Evolutionary conservation across 2,329 filamentous ascomycete genomes (phyloP).

Genomic region (Fusarium annulatum): DNA sequence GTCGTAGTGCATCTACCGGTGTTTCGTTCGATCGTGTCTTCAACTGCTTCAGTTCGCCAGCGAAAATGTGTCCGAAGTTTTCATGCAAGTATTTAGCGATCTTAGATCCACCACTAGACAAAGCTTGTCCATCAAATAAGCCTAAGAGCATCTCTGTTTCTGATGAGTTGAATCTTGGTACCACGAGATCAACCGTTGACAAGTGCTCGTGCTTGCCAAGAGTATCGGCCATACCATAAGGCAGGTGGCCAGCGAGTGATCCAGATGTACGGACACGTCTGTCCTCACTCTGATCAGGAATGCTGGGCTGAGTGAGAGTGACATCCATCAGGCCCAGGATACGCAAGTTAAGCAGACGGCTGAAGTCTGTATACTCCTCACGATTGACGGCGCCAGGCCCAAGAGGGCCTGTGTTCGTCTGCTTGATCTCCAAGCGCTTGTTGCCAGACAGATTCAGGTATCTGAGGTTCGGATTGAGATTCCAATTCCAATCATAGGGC

Average conservation of each 20-base stretch:
- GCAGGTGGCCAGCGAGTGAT: constrained; percentile 88
- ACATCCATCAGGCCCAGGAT: constrained; percentile 98
- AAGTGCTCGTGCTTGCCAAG: constrained; percentile 93
- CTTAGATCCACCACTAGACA: constrained; percentile 90
- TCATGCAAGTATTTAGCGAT: constrained; percentile 97
- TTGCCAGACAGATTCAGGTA: constrained; percentile 98
- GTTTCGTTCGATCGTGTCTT: constrained; percentile 76
- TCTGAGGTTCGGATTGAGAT: constrained; percentile 93
- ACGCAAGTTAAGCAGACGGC: constrained; percentile 81
- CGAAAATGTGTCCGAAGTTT: constrained; percentile 89
- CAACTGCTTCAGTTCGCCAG: constrained; percentile 80
- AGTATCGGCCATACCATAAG: constrained; percentile 98
- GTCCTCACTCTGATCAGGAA: constrained; percentile 95
- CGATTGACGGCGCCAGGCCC: constrained; percentile 65
- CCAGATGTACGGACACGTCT: constrained; percentile 95
- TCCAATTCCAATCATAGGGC: constrained; percentile 99
- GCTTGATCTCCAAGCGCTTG: constrained; percentile 91
- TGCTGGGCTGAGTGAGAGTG: constrained; percentile 90
- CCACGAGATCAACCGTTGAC: constrained; percentile 94
- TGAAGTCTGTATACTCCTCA: constrained; percentile 86
- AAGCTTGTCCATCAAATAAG: constrained; percentile 94
- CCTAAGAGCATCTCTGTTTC: constrained; percentile 91
- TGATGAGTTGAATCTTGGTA: constrained; percentile 89
- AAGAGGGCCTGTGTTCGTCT: constrained; percentile 61
- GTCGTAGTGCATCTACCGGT: constrained; percentile 82